Percentiles rank a stretch among this genome's conserved stretches.
phyloP scores from a whole-genome alignment of 257 asterid genomes.

The Solanum sejunctum region DNA sequence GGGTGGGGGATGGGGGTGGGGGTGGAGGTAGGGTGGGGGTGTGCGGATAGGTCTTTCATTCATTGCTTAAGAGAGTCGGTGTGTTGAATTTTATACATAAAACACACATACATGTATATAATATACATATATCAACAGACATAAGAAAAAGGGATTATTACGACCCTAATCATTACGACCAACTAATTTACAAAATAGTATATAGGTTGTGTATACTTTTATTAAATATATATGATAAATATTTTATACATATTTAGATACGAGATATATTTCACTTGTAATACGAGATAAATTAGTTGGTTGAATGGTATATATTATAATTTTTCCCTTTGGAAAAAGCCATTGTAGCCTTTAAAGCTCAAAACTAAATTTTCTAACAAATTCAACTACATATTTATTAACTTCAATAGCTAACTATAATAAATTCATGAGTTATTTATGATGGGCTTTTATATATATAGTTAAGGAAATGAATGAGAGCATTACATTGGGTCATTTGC shows the following conservation, averaged over 20 bases:
- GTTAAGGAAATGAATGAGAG: neutral
- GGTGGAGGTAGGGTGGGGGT: neutral
- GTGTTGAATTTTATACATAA: neutral
- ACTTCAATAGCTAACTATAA: conserved; percentile 10
- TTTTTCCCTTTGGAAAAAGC: neutral
- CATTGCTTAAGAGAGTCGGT: conserved; percentile 41
- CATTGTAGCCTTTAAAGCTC: conserved; percentile 36
- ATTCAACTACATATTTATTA: conserved; percentile 45
- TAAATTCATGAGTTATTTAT: conserved; percentile 21
- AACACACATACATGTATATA: neutral
- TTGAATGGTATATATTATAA: neutral
- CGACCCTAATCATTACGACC: neutral
- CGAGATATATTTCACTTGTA: too few relatives aligned
- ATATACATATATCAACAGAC: too few relatives aligned
- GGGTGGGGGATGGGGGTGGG: neutral
- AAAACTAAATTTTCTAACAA: conserved; percentile 39
- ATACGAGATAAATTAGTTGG: neutral
- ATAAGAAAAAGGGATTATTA: too few relatives aligned
- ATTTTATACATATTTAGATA: neutral
- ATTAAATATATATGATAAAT: too few relatives aligned
- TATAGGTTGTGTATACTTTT: neutral
- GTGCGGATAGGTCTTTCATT: conserved; percentile 19
- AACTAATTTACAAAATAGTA: too few relatives aligned
- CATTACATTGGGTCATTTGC: neutral
- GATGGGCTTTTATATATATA: neutral